phyloP scores from a whole-genome alignment of 805 yeast species.

The Cyberlindnera euphorbiiphila region DNA sequence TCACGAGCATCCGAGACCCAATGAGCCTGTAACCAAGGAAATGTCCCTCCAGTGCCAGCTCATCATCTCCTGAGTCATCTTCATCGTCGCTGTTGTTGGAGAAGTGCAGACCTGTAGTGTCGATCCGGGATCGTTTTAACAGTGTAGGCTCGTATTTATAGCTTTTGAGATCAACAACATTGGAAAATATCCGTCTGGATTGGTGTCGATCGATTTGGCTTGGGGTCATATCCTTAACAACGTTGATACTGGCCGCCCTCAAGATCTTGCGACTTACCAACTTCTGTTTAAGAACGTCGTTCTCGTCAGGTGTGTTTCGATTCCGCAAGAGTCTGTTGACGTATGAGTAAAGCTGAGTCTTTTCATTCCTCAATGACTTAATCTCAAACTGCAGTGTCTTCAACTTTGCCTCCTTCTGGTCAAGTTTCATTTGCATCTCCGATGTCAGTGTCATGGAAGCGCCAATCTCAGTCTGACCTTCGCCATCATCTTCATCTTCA shows the following conservation, averaged over 20 bases:
- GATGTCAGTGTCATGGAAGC: constrained; percentile 8
- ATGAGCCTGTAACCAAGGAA: constrained; percentile 3
- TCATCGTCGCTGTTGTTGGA: constrained; percentile 13
- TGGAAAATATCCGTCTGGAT: constrained; percentile 16
- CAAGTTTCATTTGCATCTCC: constrained; percentile 13
- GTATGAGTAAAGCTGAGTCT: constrained; percentile 24
- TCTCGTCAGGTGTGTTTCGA: constrained; percentile 17
- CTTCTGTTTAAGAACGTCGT: constrained; percentile 24
- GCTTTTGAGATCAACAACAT: constrained; percentile 15
- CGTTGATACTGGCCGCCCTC: constrained; percentile 19
- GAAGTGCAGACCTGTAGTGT: background rate
- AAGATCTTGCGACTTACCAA: constrained; percentile 25
- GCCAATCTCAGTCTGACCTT: too few species aligned
- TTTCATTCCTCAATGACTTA: constrained; percentile 24
- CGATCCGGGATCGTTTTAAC: background rate
- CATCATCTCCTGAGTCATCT: constrained; percentile 5
- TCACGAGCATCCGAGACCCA: constrained; percentile 2
- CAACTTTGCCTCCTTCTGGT: constrained; percentile 12
- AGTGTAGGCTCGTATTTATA: constrained; percentile 5
- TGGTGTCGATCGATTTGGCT: background rate
- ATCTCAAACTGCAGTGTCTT: constrained; percentile 20
- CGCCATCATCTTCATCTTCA: background rate
- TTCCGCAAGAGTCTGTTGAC: constrained; percentile 25
- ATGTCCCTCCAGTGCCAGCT: constrained; percentile 3
- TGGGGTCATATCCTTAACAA: background rate